These are phyloP conservation scores for Leccinum ochraceum DNA, from an alignment of 768 basidiomycete species.

Conservation along the genomic window DNA sequence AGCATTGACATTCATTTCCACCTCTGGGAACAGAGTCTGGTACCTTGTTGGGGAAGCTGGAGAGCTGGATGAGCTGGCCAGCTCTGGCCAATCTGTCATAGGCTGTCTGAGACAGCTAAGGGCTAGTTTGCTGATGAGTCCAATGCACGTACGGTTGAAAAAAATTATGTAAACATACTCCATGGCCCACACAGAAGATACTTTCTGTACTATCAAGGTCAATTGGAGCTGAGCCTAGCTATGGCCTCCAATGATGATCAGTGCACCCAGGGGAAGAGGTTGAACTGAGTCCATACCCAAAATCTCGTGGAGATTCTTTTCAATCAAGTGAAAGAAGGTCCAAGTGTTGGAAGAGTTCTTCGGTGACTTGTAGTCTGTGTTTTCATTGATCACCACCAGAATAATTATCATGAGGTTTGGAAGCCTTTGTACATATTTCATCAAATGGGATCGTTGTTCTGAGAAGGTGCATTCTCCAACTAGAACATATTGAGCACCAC, in stretches of 20 bases:
- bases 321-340: not conserved
- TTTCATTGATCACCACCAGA: not conserved
- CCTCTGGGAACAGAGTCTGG: too few relatives aligned
- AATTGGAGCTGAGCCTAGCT: too few relatives aligned
- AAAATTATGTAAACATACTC: too few relatives aligned
- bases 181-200: too few relatives aligned
- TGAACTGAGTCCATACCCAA: not conserved
- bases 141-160: too few relatives aligned
- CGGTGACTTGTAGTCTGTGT: not conserved
- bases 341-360: not conserved
- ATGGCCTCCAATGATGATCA: not conserved
- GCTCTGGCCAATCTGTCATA: too few relatives aligned
- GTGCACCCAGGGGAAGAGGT: not conserved
- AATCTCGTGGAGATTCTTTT: not conserved
- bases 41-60: too few relatives aligned
- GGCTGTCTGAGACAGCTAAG: too few relatives aligned
- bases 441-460: not conserved
- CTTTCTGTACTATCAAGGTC: too few relatives aligned
- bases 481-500: not conserved
- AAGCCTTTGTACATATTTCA: not conserved
- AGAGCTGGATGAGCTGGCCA: too few relatives aligned
- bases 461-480: not conserved
- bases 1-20: too few relatives aligned
- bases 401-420: not conserved
- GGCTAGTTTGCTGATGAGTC: too few relatives aligned